Conservation (phyloP, 192 early-diverging fungal species). For the Spizellomyces sp. region DNA sequence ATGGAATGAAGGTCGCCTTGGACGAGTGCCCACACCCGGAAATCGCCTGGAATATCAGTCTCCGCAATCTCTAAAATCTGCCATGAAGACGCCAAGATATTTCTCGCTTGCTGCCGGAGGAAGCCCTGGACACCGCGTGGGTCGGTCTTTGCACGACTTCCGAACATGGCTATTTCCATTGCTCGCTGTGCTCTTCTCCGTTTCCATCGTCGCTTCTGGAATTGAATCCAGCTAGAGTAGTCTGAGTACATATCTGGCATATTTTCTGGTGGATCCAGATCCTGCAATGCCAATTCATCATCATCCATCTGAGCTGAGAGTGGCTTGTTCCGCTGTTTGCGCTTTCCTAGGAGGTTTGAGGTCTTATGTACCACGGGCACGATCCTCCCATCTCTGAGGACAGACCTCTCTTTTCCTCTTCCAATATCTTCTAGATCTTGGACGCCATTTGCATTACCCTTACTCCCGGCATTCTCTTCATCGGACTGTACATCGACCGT, state of each 20-base stretch:
- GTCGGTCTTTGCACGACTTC: background rate
- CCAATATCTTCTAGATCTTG: conserved; percentile 47
- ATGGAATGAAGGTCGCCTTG: conserved; percentile 71
- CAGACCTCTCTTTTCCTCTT: background rate
- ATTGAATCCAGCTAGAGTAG: conserved; percentile 74
- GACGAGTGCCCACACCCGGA: conserved; percentile 82
- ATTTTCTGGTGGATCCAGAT: conserved; percentile 44
- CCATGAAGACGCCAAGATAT: conserved; percentile 71
- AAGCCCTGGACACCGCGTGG: conserved; percentile 49
- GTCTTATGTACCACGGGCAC: conserved; percentile 39
- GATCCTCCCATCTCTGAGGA: conserved; percentile 14
- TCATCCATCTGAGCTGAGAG: conserved; percentile 5
- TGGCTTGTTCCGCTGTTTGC: conserved; percentile 3
- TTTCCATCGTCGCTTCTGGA: conserved; percentile 75
- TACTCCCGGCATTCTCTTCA: conserved; percentile 15
- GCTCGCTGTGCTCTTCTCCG: conserved; percentile 54
- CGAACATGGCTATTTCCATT: conserved; percentile 4
- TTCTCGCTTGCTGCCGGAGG: conserved; percentile 69
- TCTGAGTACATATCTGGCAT: conserved; percentile 70
- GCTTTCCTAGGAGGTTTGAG: conserved; percentile 16
- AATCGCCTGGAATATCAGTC: conserved; percentile 84
- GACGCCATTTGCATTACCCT: conserved; percentile 10
- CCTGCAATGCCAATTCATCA: background rate
- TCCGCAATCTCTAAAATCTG: conserved; percentile 84
- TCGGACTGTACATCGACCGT: no score